Base-by-base conservation (phyloP, 805 yeast genomes). In the Pichia gijzeniarum region DNA sequence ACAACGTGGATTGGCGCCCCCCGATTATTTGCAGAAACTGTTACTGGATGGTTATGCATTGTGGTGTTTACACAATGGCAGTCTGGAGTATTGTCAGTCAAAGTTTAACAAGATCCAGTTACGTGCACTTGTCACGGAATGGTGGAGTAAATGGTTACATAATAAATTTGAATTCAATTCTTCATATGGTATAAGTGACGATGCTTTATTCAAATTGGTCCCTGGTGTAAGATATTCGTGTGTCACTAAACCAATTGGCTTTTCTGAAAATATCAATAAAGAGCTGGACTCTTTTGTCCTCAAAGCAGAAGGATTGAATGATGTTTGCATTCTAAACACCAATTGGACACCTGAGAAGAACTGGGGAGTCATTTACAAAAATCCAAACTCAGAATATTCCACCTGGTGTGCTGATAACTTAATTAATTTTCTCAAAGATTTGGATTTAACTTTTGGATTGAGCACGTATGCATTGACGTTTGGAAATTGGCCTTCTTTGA, bases 91-190 rank as follows among this genome's bases (percentile, higher is more conserved):
- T 30, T 41, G 31, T 21, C 10, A 14, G 21, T 28, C 30, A 18
- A 31, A 48, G 41, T n/a, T n/a, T 39, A 34, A 40, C 21, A 37
- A 14, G 8, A n/a, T 36, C 16, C 21, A 43, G 2, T 14, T 28
- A 31, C 12, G 36, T n/a, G 13, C 4, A 17, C 4, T 58, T 14
- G 35, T 48, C 1, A 44, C 36, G 14, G 43, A 48, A 17, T 70
- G 73, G 73, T 70, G 72, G 72, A 46, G 37, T 3, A 44, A 44
- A 2, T 70, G 73, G 72, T 45, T 64, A 3, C 35, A n/a, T 2
- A 56, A 60, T 43, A 53, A 56, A 30, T 61, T 63, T 22, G 61
- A 58, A 32, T 55, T 54, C 32, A 28, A 34, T 8, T 54, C 59
- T 4, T 54, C 53, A 20, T 63, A 49, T 37, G 50, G 55, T 10